Evolutionary conservation across 768 basidiomycete genomes (phyloP), one percentile per base, ranked within the genome.

Genomic region (Pseudohyphozyma bogoriensis): DNA sequence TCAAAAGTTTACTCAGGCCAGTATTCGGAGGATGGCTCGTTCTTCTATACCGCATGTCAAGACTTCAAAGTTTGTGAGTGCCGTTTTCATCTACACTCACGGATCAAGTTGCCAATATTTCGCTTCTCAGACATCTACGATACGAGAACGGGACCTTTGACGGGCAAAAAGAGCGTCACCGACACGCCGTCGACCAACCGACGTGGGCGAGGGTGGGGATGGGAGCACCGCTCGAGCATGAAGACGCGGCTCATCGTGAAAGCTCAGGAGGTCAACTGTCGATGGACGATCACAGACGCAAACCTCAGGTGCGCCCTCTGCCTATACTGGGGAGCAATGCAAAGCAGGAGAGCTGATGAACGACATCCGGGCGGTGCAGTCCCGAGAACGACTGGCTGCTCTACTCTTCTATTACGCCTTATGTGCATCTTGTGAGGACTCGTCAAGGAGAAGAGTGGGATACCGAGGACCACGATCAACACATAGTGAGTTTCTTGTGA

Each of bases 201-300:
- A 46, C 63, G 59, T 6, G 49, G 58, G 51, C 63, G 68, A 28
- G 56, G 65, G 54, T 63, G 74, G 37, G 66, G 73, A 32, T 55
- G 67, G 71, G 65, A 75, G 35, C 81, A 84, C 55, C 71, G 74
- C 46, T 79, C 79, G 9, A 78, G 77, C 10, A 75, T 82, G 70
- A 78, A 77, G 51, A 71, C 77, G 24, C 73, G 78, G 52, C 80
- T 88, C 71, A 55, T 55, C 24, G 66, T 66, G 28, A 55, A 64
- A 29, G 67, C 60, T 10, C 42, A 55, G 13, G 58, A 65, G 5
- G 18, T 16, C 29, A 61, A 61, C 54, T 60, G 55, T 87, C 78
- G 82, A 37, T 97, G 91, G 92, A 95, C 92, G 0, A 87, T 97
- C 58, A 96, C 91, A 10, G 95, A 96, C 45, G 63, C 56, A 42